Conservation (phyloP, 495 filamentous ascomycete genomes). For the Talaromyces adpressus region DNA sequence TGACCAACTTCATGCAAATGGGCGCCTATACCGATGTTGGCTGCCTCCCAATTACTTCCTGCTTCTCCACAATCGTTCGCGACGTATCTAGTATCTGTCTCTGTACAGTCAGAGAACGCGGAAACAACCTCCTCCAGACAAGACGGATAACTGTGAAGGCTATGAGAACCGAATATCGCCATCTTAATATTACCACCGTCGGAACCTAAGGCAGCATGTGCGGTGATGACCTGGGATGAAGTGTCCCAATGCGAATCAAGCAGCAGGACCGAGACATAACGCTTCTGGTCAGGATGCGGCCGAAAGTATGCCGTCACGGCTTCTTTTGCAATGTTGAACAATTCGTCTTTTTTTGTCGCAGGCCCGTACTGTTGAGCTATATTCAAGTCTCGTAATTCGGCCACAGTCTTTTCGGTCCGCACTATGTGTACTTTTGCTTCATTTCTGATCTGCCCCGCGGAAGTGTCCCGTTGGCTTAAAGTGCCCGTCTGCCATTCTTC, state of each 20-base stretch:
- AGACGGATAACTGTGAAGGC: conserved; percentile 78
- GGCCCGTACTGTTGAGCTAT: conserved; percentile 70
- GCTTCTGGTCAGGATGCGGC: conserved; percentile 64
- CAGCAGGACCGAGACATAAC: conserved; percentile 76
- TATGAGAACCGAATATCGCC: conserved; percentile 85
- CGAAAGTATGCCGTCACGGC: conserved; percentile 72
- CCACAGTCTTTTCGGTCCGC: conserved; percentile 72
- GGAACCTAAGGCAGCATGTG: conserved; percentile 75
- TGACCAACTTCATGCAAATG: conserved; percentile 87
- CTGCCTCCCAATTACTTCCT: conserved; percentile 86
- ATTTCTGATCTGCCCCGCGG: conserved; percentile 67
- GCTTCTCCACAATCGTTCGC: conserved; percentile 79
- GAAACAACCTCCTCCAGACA: conserved; percentile 79
- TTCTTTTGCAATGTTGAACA: conserved; percentile 68
- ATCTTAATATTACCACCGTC: conserved; percentile 64
- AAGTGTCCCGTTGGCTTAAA: conserved; percentile 61
- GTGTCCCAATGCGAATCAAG: conserved; percentile 87
- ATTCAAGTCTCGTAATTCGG: conserved; percentile 71
- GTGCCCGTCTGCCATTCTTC: conserved; percentile 87
- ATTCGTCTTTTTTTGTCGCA: conserved; percentile 58
- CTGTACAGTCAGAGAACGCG: conserved; percentile 81
- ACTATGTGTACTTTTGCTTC: conserved; percentile 85
- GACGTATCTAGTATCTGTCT: conserved; percentile 72
- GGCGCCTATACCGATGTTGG: conserved; percentile 85
- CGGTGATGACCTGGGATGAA: conserved; percentile 56